Evolutionary conservation across 164 flowering plant genomes (phyloP).

Genomic region (Magnolia kwangsiensis): DNA sequence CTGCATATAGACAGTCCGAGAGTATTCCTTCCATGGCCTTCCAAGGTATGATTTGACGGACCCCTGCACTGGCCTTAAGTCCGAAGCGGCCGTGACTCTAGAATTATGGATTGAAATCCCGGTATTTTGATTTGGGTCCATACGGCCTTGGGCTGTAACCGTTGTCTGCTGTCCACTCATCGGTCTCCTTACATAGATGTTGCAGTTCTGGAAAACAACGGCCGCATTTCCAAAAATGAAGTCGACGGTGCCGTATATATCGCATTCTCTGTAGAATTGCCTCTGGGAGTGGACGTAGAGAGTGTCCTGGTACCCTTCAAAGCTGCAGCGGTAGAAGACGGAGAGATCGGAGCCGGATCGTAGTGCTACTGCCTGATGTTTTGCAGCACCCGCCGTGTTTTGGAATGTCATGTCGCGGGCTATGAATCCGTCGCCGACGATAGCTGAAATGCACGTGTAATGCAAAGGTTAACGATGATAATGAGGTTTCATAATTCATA

Average conservation of each 20-base stretch:
- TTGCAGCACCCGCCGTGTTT: conserved; percentile 61
- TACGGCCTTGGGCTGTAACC: conserved; percentile 31
- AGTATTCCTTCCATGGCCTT: conserved; percentile 52
- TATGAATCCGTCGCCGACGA: conserved; percentile 48
- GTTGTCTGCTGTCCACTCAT: conserved; percentile 23
- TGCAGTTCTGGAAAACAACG: conserved; percentile 50
- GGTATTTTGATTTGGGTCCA: conserved; percentile 8
- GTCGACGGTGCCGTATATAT: conserved; percentile 55
- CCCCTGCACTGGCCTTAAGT: conserved; percentile 1
- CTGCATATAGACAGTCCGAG: conserved; percentile 39
- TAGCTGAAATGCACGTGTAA: conserved; percentile 30
- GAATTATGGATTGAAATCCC: conserved; percentile 9
- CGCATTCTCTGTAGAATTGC: conserved; percentile 47
- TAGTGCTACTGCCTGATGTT: conserved; percentile 62
- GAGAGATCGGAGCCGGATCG: conserved; percentile 58
- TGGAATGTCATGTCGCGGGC: conserved; percentile 50
- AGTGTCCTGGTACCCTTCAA: conserved; percentile 65
- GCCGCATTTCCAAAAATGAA: conserved; percentile 61
- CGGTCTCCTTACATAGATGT: conserved; percentile 42
- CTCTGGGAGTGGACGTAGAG: conserved; percentile 46
- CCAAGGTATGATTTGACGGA: conserved; percentile 21
- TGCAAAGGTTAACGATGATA: not conserved
- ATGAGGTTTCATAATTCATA: not conserved
- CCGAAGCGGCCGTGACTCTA: conserved; percentile 5
- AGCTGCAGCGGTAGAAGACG: conserved; percentile 51